Base-by-base conservation (phyloP, 352 stramenopile species). In the Stephanocyclus meneghinianus region DNA sequence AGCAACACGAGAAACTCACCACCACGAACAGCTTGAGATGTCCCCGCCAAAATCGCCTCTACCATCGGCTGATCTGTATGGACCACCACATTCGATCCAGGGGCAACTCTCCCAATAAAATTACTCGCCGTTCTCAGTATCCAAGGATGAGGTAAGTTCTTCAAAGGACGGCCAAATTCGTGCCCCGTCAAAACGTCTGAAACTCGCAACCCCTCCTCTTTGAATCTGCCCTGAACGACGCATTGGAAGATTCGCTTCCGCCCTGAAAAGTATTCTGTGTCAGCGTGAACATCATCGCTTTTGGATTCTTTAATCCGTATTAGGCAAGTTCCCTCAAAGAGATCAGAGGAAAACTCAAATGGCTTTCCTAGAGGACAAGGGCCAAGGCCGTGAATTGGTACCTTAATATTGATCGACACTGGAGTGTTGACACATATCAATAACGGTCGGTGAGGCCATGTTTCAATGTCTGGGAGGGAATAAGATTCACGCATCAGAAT, bases 201-300 rank as follows among this genome's bases (percentile, higher is more conserved):
- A 21, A 87, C 61, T 16, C n/a, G 13, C 13, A 68, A 44, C 18
- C 40, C 64, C 44, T 83, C 42, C 42, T 86, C 71, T 50, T 85
- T 86, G 74, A 90, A 90, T n/a, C 64, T 57, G 6, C 84, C 84
- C 76, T 90, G 84, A 5, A 88, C 63, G 2, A 90, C 63, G 60
- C 53, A 76, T 66, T 90, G 84, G 74, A 88, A 88, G 0, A 78
- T 74, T 18, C 84, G 29, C 42, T 85, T 82, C 18, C 72, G 68
- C n/a, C 74, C 74, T 16, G 65, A 26, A 64, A 90, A 90, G 42
- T 90, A 90, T 53, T 76, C 56, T 11, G 42, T 40, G 62, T 84
- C 72, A 32, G 16, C 64, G 29, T 65, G 50, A 15, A 51, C 44
- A 65, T 83, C 63, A 62, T 84, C 80, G 26, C 63, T 76, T 0